Base-by-base conservation (phyloP, 345 rosid genomes). In the Arabidopsis thaliana region DNA sequence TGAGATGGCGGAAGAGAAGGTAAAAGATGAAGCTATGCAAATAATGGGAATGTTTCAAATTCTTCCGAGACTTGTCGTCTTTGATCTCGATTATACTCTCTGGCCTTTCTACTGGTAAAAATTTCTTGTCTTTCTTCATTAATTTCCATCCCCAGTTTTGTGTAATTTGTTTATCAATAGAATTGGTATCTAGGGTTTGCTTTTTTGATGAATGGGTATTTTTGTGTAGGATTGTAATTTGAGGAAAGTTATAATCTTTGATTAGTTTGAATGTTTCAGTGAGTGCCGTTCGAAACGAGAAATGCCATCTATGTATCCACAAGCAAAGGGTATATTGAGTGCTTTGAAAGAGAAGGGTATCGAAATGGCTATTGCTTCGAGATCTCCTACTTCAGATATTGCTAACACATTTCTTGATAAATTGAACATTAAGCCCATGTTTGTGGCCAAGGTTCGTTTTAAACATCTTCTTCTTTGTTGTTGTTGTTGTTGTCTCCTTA, bases 11-110 rank as follows among this genome's bases (percentile, higher is more conserved):
- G 94, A 89, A 4, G 88, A 83, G 72, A 87, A 82, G 52, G 86
- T 85, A 42, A 89, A 84, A 78, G 82, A 65, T 16, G 94, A 87
- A 32, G 94, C 89, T 7, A 66, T 83, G 75, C 83, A 73, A 65
- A 81, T 85, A 6, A 82, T 87, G 0, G 89, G 87, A 73, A 84
- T 81, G 87, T 85, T 86, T 65, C 86, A 85, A 71, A 34, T 86
- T 14, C 84, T 89, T 61, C 96, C 92, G 4, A 85, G 71, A 80
- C 71, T 89, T 38, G 85, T 89, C 13, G 91, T 90, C 80, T 90
- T 90, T 78, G 96, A 86, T 81, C 93, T 90, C 65, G 96, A 90
- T 81, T 90, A 85, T 73, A 90, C 96, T 65, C 93, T 90, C 81
- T 90, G 96, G 91, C 96, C 93, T 70, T 90, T 90, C 70, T 90